Percentiles rank a stretch among this genome's conserved stretches.
Conservation (phyloP, 2,329 filamentous ascomycete genomes). For the Clonostachys rhizophaga region DNA sequence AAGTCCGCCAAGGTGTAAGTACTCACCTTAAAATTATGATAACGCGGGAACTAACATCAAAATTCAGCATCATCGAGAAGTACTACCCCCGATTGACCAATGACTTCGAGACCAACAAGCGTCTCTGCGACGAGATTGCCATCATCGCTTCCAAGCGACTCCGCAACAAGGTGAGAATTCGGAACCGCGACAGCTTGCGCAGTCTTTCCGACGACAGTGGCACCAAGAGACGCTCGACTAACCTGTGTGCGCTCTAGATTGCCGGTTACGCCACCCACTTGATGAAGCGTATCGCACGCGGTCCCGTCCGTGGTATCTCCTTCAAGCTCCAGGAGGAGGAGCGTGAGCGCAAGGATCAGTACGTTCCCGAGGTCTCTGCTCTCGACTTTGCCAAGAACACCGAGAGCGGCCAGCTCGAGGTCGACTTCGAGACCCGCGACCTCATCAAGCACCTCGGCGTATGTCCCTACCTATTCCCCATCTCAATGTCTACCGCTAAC, state of each 20-base stretch:
- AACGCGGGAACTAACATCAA: too few species aligned
- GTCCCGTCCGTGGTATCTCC: slow-evolving; percentile 98
- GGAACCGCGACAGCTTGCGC: not conserved
- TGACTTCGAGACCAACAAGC: slow-evolving; percentile 99
- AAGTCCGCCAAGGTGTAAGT: slow-evolving; percentile 78
- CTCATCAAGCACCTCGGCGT: slow-evolving; percentile 97
- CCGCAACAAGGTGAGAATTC: slow-evolving; percentile 82
- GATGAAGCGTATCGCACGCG: slow-evolving; percentile 99
- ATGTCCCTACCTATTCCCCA: slow-evolving; percentile 43
- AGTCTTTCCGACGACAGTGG: too few species aligned
- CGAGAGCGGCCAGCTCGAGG: slow-evolving; percentile 90
- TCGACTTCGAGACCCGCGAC: slow-evolving; percentile 98
- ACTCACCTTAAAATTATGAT: too few species aligned
- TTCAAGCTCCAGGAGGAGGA: slow-evolving; percentile 99
- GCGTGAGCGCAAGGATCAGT: slow-evolving; percentile 99
- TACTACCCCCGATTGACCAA: slow-evolving; percentile 98
- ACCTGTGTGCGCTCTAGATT: slow-evolving; percentile 53
- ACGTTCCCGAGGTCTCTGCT: slow-evolving; percentile 97
- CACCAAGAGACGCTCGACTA: not conserved
- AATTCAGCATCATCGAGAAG: slow-evolving; percentile 77
- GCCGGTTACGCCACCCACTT: slow-evolving; percentile 97
- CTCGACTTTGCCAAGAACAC: slow-evolving; percentile 95
- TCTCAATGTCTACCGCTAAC: slow-evolving; percentile 15
- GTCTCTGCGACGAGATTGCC: slow-evolving; percentile 99
- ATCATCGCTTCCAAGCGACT: slow-evolving; percentile 99